These are phyloP conservation scores for Neurospora sp. DNA, from an alignment of 2,329 filamentous ascomycete genomes.

Conservation along the genomic window DNA sequence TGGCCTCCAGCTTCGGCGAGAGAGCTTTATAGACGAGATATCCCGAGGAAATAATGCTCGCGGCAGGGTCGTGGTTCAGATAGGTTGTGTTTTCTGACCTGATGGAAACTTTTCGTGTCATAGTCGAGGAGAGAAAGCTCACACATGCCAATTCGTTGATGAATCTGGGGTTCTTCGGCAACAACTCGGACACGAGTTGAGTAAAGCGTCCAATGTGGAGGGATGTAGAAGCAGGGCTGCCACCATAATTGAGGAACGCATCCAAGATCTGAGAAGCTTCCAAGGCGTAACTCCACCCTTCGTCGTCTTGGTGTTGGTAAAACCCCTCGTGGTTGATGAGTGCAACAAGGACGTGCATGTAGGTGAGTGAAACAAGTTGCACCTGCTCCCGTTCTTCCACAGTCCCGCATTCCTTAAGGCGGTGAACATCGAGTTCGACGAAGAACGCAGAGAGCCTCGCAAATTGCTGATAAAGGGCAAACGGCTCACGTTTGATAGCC, in stretches of 20 bases:
- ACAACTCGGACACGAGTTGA: constrained; percentile 27
- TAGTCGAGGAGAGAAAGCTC: constrained; percentile 25
- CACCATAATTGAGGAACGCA: constrained; percentile 31
- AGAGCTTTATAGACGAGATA: constrained; percentile 33
- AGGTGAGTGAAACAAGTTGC: constrained; percentile 33
- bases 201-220: constrained; percentile 22
- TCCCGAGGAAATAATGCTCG: constrained; percentile 13
- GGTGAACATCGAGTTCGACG: constrained; percentile 36
- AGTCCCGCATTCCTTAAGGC: constrained; percentile 21
- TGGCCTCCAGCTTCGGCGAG: constrained; percentile 29
- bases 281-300: constrained; percentile 17
- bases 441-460: constrained; percentile 43
- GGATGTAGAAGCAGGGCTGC: constrained; percentile 8
- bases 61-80: constrained; percentile 1
- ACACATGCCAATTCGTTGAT: constrained; percentile 32
- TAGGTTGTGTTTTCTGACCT: constrained; percentile 11
- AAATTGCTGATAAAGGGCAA: constrained; percentile 31
- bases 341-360: constrained; percentile 33
- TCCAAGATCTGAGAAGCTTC: constrained; percentile 32
- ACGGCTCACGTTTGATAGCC: constrained; percentile 24
- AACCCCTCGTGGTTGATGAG: constrained; percentile 26
- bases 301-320: constrained; percentile 6
- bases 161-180: constrained; percentile 37
- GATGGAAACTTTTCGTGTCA: constrained; percentile 22
- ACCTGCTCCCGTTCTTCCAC: constrained; percentile 15